Percentiles rank a stretch among this genome's conserved stretches.
phyloP scores from a whole-genome alignment of 1,139 yeast genomes.

The Magnusiomyces tetraspermus region DNA sequence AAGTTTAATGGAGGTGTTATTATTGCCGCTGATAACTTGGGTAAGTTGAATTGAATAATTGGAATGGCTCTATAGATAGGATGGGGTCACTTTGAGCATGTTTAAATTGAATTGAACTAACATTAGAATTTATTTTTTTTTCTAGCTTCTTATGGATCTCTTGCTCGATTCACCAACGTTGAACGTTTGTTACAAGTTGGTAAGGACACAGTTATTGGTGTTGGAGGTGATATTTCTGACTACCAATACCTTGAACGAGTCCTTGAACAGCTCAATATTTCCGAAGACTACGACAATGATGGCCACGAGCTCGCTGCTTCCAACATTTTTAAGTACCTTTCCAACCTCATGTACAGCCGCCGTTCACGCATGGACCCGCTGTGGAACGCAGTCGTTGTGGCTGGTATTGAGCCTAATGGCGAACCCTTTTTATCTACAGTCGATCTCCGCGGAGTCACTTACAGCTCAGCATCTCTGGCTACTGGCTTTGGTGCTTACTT shows the following conservation, averaged over 20 bases:
- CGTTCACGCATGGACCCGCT: constrained; percentile 91
- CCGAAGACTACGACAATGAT: constrained; percentile 72
- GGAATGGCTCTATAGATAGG: too few relatives aligned
- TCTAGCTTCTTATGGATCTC: constrained; percentile 69
- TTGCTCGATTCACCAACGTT: constrained; percentile 74
- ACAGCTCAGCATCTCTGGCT: constrained; percentile 79
- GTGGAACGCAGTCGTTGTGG: constrained; percentile 92
- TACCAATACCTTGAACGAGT: constrained; percentile 72
- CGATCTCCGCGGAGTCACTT: constrained; percentile 85
- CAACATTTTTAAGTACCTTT: constrained; percentile 78
- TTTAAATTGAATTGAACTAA: too few relatives aligned
- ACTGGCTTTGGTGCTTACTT: constrained; percentile 96
- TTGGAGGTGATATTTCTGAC: constrained; percentile 93
- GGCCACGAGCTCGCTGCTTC: constrained; percentile 74
- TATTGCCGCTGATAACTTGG: constrained; percentile 91
- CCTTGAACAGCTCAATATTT: constrained; percentile 68
- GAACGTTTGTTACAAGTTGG: constrained; percentile 84
- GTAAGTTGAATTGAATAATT: constrained; percentile 26
- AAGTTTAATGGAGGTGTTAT: constrained; percentile 85
- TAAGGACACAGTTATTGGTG: constrained; percentile 75
- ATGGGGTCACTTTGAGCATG: too few relatives aligned
- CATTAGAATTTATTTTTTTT: too few relatives aligned
- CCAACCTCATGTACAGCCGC: constrained; percentile 75
- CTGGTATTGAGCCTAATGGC: constrained; percentile 55
- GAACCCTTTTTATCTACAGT: constrained; percentile 68